Conservation (phyloP, 2,329 filamentous ascomycete genomes). For the Dothideomycetidae sp. region DNA sequence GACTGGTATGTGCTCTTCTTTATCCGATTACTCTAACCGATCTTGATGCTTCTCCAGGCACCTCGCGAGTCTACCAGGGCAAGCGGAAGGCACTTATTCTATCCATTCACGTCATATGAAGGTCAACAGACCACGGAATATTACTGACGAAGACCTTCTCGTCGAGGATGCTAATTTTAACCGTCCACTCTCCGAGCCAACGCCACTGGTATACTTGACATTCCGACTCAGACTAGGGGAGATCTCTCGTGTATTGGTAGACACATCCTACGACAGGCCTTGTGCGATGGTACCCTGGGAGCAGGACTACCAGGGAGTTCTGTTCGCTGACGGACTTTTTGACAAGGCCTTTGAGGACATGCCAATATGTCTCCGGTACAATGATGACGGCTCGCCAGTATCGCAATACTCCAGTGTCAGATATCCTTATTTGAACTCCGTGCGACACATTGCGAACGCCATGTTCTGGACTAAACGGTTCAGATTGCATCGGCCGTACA, state of each 20-base stretch:
- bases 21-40: background rate
- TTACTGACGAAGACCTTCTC: conserved; percentile 27
- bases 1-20: conserved; percentile 15
- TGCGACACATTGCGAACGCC: background rate
- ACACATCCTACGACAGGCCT: conserved; percentile 14
- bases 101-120: conserved; percentile 29
- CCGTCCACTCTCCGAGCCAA: conserved; percentile 24
- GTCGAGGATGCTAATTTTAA: conserved; percentile 14
- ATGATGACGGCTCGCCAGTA: background rate
- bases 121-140: conserved; percentile 28
- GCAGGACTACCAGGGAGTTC: background rate
- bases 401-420: background rate
- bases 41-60: conserved; percentile 19
- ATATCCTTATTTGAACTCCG: background rate
- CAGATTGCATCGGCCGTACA: background rate
- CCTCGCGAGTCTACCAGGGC: conserved; percentile 28
- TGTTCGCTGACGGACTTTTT: background rate
- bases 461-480: background rate
- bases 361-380: background rate
- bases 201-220: conserved; percentile 32
- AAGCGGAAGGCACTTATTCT: conserved; percentile 31
- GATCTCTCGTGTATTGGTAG: conserved; percentile 28
- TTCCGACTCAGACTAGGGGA: conserved; percentile 29
- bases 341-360: background rate
- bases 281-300: background rate